Base-by-base conservation (phyloP, 108 stramenopile species). In the Seminavis robusta region DNA sequence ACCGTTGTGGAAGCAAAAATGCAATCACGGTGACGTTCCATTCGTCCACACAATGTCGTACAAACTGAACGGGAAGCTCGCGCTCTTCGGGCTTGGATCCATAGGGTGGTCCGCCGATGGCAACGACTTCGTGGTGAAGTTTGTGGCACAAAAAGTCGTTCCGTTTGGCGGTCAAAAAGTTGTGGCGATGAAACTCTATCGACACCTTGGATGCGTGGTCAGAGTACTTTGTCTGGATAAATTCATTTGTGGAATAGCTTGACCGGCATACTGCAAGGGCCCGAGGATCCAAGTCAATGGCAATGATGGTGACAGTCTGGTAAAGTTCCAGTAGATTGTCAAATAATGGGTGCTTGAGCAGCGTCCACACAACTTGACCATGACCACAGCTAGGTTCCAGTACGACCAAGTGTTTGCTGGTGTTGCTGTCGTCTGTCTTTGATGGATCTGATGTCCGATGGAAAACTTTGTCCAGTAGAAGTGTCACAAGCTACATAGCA, bases 81-180 rank as follows among this genome's bases (percentile, higher is more conserved):
- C 17, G 20, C 24, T 50, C 16, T 17, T 45, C 44, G n/a, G 10
- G n/a, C 8, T 45, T 17, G 9, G 46, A 45, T 13, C 30, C 24
- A 37, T 61, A 61, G 36, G 59, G 59, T 45, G 59, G 59, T 16
- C 59, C 59, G 19, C 59, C 59, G 7, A 61, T 4, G 16, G 47
- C 43, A 11, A 50, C 47, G 15, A 49, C 33, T 9, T 50, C 44
- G 23, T 9, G 24, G 7, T 25, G 48, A 21, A 23, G 48, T n/a
- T 27, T 6, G 2, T 47, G 25, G 10, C 1, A 8, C 48, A 61
- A 50, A 38, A 61, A 61, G 27, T 61, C 47, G n/a, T 43, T 5
- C 6, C 21, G 6, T 16, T 43, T n/a, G 42, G n/a, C 15, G 15
- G 20, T 43, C 20, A 21, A 21, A 6, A 5, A 11, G 42, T 5